Base-by-base conservation (phyloP, 768 basidiomycete species). In the Lactifluus subvellereus region DNA sequence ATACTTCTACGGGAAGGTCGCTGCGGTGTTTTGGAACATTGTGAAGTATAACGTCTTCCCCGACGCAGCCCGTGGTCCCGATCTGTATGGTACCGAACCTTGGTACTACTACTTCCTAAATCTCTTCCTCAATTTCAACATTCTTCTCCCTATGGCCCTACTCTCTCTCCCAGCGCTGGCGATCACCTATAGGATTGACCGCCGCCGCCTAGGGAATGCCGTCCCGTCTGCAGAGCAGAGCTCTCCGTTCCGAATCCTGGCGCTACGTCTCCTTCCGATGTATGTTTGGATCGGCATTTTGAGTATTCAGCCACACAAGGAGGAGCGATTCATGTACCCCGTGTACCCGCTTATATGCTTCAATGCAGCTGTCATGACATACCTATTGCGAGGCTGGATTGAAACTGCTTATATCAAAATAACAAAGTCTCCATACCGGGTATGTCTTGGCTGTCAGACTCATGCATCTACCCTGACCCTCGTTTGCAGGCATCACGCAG, bases 281-380 rank as follows among this genome's bases (percentile, higher is more conserved):
- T 98, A 98, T 75, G 67, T 98, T n/a, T 98, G 97, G 96, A 69
- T 87, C 51, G 82, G 74, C 1, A 87, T 97, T 65, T 76, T 99
- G 67, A 85, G 84, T 4, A 68, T 79, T 3, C 96, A 98, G 75
- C 77, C 88, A 1, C 97, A 99, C 75, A 99, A 99, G 76, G 97
- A 99, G 74, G 97, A 99, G 72, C 82, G 97, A n/a, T 99, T 99
- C 77, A 89, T 98, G 86, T 98, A 87, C 74, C 96, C 97, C 0
- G 88, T 84, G 2, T 98, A 96, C 72, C 90, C 93, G 1, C 74
- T 98, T 37, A 74, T 98, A 52, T 93, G 92, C 71, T 93, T 98
- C 76, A 98, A 98, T 71, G 96, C 94, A 0, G 91, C 93, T 4
- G 86, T 94, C n/a, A 80, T 87, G 13, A 66, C 96, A 11, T 98